A percentile compares a stretch with the other conserved stretches of the same genome.
Conservation (phyloP, 331 rosid genomes). For the Saraca asoca region DNA sequence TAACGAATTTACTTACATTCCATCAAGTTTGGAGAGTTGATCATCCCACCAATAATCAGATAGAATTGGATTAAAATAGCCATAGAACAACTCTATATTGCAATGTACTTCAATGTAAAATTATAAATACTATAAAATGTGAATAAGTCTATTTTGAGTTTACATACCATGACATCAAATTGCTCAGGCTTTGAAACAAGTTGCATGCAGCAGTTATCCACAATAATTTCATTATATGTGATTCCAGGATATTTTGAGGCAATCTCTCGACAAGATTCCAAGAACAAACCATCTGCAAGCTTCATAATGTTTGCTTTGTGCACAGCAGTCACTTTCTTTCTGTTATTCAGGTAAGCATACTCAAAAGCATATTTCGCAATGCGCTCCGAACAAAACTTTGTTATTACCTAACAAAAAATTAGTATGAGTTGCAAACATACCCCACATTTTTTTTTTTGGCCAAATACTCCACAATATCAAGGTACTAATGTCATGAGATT, state of each 20-base stretch:
- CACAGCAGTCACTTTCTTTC: constrained; percentile 95
- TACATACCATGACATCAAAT: constrained; percentile 93
- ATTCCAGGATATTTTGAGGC: constrained; percentile 85
- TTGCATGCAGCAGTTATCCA: constrained; percentile 98
- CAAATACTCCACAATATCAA: neutral
- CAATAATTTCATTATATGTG: constrained; percentile 82
- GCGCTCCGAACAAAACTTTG: constrained; percentile 90
- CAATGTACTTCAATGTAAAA: neutral
- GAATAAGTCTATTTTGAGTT: neutral
- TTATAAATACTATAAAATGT: no score
- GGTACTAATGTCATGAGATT: constrained; percentile 17
- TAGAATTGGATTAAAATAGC: neutral
- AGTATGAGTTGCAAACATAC: constrained; percentile 38
- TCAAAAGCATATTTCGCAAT: constrained; percentile 85
- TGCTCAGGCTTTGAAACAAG: constrained; percentile 97
- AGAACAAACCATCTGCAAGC: constrained; percentile 85
- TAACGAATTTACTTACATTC: neutral
- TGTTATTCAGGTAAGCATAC: constrained; percentile 86
- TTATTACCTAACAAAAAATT: constrained; percentile 69
- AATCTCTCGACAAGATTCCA: constrained; percentile 91
- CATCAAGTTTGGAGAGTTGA: neutral
- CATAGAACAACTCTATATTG: neutral
- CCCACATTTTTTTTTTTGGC: neutral
- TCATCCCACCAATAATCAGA: constrained; percentile 7
- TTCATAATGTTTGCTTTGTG: constrained; percentile 98